Conservation (phyloP, 441 rosid species). For the Pelargonium cotyledonis region DNA sequence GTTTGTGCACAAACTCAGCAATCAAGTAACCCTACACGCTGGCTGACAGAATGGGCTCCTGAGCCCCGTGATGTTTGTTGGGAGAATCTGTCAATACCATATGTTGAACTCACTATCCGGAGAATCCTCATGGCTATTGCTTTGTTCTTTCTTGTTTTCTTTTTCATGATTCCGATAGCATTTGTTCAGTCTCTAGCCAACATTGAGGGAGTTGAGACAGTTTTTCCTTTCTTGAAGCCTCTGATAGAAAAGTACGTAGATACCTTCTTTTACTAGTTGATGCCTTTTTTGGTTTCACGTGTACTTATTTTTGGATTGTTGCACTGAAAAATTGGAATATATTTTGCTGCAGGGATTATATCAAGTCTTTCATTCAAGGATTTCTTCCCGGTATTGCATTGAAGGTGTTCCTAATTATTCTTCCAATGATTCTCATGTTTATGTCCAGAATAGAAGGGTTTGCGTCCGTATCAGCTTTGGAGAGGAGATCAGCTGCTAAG, state of each 20-base stretch:
- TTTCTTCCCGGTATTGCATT: constrained; percentile 74
- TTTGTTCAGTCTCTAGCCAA: constrained; percentile 90
- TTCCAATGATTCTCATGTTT: constrained; percentile 81
- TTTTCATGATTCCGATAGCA: constrained; percentile 90
- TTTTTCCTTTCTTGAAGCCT: constrained; percentile 51
- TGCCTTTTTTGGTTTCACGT: constrained; percentile 5
- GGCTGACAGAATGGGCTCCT: constrained; percentile 96
- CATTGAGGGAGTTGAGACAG: constrained; percentile 69
- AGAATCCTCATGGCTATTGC: constrained; percentile 64
- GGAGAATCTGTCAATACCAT: constrained; percentile 84
- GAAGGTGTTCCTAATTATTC: constrained; percentile 93
- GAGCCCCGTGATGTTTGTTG: constrained; percentile 96
- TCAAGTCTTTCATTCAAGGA: constrained; percentile 75
- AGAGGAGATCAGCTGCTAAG: constrained; percentile 82
- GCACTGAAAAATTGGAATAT: neutral
- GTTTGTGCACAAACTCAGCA: constrained; percentile 98
- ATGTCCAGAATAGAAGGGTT: constrained; percentile 98
- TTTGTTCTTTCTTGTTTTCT: constrained; percentile 85
- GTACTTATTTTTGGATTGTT: neutral
- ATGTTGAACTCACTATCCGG: constrained; percentile 62
- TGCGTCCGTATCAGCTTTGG: constrained; percentile 56
- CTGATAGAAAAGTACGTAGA: constrained; percentile 59
- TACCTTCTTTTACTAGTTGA: neutral
- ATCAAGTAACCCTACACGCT: constrained; percentile 71
- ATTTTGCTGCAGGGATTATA: neutral